phyloP scores from a whole-genome alignment of 2,329 filamentous ascomycete species.

The Penicillium sp. region DNA sequence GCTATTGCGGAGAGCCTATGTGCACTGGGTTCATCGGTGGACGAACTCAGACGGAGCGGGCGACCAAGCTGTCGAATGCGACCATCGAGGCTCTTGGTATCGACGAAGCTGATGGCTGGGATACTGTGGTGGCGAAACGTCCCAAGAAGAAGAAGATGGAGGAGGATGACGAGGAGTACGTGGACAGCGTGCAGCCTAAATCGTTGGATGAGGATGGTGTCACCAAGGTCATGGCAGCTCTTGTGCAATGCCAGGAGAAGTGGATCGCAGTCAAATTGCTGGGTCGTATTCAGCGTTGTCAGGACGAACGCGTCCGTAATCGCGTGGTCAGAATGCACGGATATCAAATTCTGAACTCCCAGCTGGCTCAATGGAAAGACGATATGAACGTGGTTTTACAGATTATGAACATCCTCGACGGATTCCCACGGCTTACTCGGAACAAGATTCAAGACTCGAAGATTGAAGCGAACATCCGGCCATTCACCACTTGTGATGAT shows the following conservation, averaged over 20 bases:
- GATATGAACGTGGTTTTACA: slow-evolving; percentile 88
- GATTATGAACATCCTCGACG: slow-evolving; percentile 83
- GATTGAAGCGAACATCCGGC: slow-evolving; percentile 78
- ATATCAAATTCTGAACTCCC: slow-evolving; percentile 89
- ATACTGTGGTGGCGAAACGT: slow-evolving; percentile 83
- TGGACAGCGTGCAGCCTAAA: slow-evolving; percentile 80
- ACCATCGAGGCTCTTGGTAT: slow-evolving; percentile 95
- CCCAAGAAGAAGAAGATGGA: slow-evolving; percentile 86
- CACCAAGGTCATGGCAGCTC: slow-evolving; percentile 90
- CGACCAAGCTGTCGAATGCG: slow-evolving; percentile 83
- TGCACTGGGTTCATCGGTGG: slow-evolving; percentile 96
- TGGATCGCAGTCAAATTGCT: slow-evolving; percentile 98
- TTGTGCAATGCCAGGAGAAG: slow-evolving; percentile 98
- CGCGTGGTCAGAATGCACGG: slow-evolving; percentile 94
- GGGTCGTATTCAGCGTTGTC: slow-evolving; percentile 78
- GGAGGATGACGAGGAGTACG: slow-evolving; percentile 93
- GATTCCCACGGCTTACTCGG: slow-evolving; percentile 82
- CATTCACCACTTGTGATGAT: slow-evolving; percentile 66
- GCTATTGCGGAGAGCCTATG: slow-evolving; percentile 92
- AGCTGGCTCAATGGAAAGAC: slow-evolving; percentile 79
- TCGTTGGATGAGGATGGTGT: slow-evolving; percentile 78
- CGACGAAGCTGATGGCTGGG: slow-evolving; percentile 88
- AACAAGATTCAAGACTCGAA: slow-evolving; percentile 98
- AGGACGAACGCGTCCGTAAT: slow-evolving; percentile 83
- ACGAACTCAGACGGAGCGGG: slow-evolving; percentile 94